A percentile compares a stretch with the other conserved stretches of the same genome.
These are phyloP conservation scores for Corniculantispora saksenae DNA, from an alignment of 2,329 filamentous ascomycete species.

Conservation along the genomic window DNA sequence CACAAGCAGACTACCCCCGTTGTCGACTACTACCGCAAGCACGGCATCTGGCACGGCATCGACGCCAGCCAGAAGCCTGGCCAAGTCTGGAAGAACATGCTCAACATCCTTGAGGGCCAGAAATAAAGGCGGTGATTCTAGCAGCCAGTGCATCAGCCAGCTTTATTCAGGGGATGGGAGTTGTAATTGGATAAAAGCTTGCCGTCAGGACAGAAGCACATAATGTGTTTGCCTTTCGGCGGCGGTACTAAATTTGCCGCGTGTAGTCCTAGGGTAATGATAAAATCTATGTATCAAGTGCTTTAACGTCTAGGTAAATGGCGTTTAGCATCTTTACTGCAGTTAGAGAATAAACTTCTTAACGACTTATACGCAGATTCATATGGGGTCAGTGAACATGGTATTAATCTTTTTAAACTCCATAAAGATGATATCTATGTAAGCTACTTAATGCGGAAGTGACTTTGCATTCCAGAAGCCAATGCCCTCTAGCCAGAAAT, in stretches of 20 bases:
- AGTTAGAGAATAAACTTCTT: slow-evolving; percentile 8
- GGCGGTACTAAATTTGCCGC: slow-evolving; percentile 6
- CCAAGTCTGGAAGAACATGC: slow-evolving; percentile 90
- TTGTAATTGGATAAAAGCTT: slow-evolving; percentile 19
- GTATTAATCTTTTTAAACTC: background rate
- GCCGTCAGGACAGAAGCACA: background rate
- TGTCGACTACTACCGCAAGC: slow-evolving; percentile 94
- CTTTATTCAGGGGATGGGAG: background rate
- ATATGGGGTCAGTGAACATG: background rate
- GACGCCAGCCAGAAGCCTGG: slow-evolving; percentile 96
- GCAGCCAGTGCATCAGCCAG: background rate
- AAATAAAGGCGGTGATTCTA: slow-evolving; percentile 32
- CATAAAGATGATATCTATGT: background rate
- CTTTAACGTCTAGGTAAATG: background rate
- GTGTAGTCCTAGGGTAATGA: slow-evolving; percentile 20
- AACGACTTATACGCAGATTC: background rate
- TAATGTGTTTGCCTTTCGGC: background rate
- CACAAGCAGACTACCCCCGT: slow-evolving; percentile 92
- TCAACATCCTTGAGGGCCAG: slow-evolving; percentile 75
- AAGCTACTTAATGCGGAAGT: background rate
- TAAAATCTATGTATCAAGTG: slow-evolving; percentile 17
- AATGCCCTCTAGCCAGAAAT: background rate
- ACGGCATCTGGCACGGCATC: slow-evolving; percentile 92
- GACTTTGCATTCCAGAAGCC: background rate
- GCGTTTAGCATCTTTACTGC: slow-evolving; percentile 9